These are phyloP conservation scores for Brassica balearica DNA, from an alignment of 441 rosid species.

Conservation along the genomic window DNA sequence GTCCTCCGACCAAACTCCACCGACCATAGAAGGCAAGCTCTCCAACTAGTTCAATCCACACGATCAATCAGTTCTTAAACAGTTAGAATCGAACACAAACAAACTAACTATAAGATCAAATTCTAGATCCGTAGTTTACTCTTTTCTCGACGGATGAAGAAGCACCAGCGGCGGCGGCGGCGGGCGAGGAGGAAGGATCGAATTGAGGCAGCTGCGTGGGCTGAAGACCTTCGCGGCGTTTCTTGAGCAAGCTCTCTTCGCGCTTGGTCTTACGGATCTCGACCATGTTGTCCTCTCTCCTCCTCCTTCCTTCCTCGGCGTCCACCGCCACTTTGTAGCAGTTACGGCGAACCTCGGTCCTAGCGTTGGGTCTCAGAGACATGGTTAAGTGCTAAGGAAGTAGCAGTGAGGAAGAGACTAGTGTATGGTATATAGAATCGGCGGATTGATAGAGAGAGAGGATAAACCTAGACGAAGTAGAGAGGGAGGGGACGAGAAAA, in stretches of 20 bases:
- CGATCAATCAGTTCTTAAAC: constrained; percentile 24
- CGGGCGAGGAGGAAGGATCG: constrained; percentile 42
- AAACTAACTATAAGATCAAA: background rate
- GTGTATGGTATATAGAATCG: constrained; percentile 20
- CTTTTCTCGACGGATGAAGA: constrained; percentile 53
- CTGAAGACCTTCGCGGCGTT: constrained; percentile 73
- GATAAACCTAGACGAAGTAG: constrained; percentile 35
- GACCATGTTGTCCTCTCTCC: constrained; percentile 79
- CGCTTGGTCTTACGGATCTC: constrained; percentile 80
- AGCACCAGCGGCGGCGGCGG: constrained; percentile 25
- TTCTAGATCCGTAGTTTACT: constrained; percentile 46
- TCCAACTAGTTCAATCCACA: constrained; percentile 51
- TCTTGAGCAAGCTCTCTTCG: constrained; percentile 75
- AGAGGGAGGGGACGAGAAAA: constrained; percentile 26
- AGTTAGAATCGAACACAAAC: too few relatives aligned
- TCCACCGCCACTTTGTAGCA: constrained; percentile 73
- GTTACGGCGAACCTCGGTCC: constrained; percentile 72
- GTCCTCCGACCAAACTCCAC: constrained; percentile 60
- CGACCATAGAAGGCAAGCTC: constrained; percentile 66
- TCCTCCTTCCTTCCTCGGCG: constrained; percentile 73
- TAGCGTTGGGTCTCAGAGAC: constrained; percentile 77
- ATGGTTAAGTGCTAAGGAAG: constrained; percentile 30
- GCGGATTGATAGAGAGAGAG: constrained; percentile 31
- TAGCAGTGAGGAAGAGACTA: background rate
- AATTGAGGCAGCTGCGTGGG: constrained; percentile 48